Conservation (phyloP, 2,329 filamentous ascomycete species). For the Teratosphaeriaceae sp. region DNA sequence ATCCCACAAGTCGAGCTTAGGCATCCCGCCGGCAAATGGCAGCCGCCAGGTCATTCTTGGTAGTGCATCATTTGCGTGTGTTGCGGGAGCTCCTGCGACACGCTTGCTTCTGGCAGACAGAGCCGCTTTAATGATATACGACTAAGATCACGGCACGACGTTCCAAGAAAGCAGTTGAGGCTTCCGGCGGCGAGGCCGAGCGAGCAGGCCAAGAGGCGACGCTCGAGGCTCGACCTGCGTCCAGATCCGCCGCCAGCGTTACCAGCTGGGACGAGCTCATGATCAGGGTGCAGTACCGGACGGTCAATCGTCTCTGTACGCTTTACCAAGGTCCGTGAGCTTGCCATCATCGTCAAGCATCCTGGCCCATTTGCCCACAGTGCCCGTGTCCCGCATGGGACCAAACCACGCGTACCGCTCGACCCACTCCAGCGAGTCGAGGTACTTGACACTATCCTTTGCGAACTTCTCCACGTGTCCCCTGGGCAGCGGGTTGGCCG, state of each 20-base stretch:
- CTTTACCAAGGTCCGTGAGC: conserved; percentile 24
- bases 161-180: too few relatives aligned
- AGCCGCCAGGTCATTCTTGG: too few relatives aligned
- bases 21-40: too few relatives aligned
- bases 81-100: too few relatives aligned
- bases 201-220: too few relatives aligned
- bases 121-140: too few relatives aligned
- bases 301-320: conserved; percentile 20
- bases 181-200: too few relatives aligned
- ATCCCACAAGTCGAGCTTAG: too few relatives aligned
- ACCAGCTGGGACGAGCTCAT: not conserved
- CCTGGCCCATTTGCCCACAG: conserved; percentile 25
- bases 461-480: conserved; percentile 26
- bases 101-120: too few relatives aligned
- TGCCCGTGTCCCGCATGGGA: conserved; percentile 24
- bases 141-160: too few relatives aligned
- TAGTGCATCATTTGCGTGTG: too few relatives aligned
- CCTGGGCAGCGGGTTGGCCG: conserved; percentile 15
- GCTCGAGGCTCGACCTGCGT: too few relatives aligned
- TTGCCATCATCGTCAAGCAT: conserved; percentile 27
- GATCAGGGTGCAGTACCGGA: not conserved
- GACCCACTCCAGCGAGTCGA: conserved; percentile 28
- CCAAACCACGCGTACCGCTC: conserved; percentile 30
- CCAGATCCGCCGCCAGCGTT: not conserved
- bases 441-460: conserved; percentile 21